A percentile compares a stretch with the other conserved stretches of the same genome.
These are phyloP conservation scores for Cicer cuneatum DNA, from an alignment of 306 rosid genomes.

Conservation along the genomic window DNA sequence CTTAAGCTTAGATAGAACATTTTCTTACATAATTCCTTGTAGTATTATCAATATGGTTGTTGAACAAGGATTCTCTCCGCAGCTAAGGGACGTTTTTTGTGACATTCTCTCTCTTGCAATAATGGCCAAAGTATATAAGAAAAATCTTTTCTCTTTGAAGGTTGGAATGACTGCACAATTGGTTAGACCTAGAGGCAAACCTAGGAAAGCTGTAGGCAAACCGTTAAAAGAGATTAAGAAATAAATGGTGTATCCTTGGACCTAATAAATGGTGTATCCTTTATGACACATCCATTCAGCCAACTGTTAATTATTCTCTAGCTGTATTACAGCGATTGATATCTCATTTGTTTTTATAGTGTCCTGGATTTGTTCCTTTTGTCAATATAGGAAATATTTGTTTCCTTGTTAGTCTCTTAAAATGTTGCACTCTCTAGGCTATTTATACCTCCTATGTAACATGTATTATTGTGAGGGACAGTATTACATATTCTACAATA, in stretches of 20 bases:
- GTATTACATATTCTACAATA: constrained; percentile 8
- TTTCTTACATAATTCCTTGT: too few species aligned
- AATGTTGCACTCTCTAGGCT: background rate
- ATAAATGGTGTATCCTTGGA: background rate
- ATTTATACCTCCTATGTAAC: background rate
- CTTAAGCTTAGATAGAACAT: too few species aligned
- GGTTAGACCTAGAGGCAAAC: background rate
- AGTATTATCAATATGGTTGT: too few species aligned
- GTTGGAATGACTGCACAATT: background rate
- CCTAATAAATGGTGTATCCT: background rate
- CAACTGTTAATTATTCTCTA: background rate
- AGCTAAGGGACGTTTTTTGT: background rate
- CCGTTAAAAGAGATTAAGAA: background rate
- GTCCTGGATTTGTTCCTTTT: too few species aligned
- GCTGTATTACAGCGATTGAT: too few species aligned
- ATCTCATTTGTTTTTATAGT: too few species aligned
- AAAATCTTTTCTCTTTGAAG: background rate
- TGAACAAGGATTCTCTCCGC: too few species aligned
- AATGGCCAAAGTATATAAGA: background rate
- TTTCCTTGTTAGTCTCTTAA: background rate
- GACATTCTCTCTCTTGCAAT: background rate
- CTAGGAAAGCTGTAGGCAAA: background rate
- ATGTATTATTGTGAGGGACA: background rate
- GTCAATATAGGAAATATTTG: too few species aligned
- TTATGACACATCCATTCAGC: background rate